phyloP scores from a whole-genome alignment of 805 yeast genomes.

The Saturnispora serradocipensis region DNA sequence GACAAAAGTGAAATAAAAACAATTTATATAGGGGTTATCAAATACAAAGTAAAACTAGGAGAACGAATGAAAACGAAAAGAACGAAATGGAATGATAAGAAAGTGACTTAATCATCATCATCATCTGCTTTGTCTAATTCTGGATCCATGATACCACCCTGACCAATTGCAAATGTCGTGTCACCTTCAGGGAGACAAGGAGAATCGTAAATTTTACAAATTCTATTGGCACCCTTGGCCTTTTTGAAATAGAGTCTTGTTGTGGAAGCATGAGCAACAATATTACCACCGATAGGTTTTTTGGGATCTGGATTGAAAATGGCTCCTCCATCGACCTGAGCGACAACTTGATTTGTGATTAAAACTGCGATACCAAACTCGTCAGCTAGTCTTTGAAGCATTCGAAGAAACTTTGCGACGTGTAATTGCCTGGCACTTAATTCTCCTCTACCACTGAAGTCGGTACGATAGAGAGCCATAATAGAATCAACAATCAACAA shows the following conservation, averaged over 20 bases:
- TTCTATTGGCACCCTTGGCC: conserved; percentile 86
- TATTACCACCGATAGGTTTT: conserved; percentile 97
- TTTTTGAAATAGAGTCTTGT: conserved; percentile 85
- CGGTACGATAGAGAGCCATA: conserved; percentile 94
- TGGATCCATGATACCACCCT: conserved; percentile 96
- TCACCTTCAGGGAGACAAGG: conserved; percentile 96
- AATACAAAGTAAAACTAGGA: background rate
- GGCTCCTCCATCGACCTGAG: conserved; percentile 90
- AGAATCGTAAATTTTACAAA: conserved; percentile 90
- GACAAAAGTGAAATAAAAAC: background rate
- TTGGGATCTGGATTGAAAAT: conserved; percentile 92
- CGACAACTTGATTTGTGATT: conserved; percentile 93
- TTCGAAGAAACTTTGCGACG: conserved; percentile 87
- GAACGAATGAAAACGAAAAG: background rate
- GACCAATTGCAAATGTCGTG: conserved; percentile 90
- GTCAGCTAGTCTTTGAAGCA: conserved; percentile 87
- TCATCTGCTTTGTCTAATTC: conserved; percentile 31
- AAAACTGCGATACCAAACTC: conserved; percentile 97
- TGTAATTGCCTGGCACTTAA: conserved; percentile 90
- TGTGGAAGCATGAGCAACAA: conserved; percentile 93
- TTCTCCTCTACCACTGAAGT: conserved; percentile 92
- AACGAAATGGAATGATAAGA: background rate
- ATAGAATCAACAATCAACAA: conserved; percentile 91
- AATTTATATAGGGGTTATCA: background rate
- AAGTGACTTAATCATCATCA: conserved; percentile 41